Evolutionary conservation across 2,329 filamentous ascomycete genomes (phyloP), one percentile per base, ranked within the genome.

Genomic region (Corinectria fuckeliana): DNA sequence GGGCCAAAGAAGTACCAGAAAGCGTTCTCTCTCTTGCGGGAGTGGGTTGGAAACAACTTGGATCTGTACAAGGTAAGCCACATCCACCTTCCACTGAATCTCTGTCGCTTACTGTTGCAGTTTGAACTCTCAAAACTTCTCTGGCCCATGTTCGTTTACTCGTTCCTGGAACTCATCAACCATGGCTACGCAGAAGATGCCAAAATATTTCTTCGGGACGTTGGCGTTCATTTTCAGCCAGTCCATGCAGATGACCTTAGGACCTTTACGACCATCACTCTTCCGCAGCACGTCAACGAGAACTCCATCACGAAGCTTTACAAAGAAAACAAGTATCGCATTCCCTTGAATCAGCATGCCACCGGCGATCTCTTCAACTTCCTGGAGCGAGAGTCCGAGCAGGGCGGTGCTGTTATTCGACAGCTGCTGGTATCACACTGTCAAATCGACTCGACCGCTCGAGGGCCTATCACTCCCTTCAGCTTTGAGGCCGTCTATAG

Each of bases 121-220:
- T 92, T 94, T 42, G 95, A 99, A 78, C 82, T 99, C 3, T 85
- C 87, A 58, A 93, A 96, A 66, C 81, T 98, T 4, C 79, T 97
- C 14, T 99, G 95, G 93, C 95, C 95, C 0, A 80, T 96, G 1
- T 98, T 97, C 71, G 91, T 98, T 50, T 96, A 99, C 76, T 95
- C 92, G 0, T 97, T 91, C 72, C 81, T 99, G 23, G 88, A 92
- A 57, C 85, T 98, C 55, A 85, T 96, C 25, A 82, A 82, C 30
- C 86, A 92, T 60, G 88, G 87, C 63, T 93, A 90, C 67, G 79
- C 85, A 1, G 85, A 86, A 36, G 92, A 96, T 58, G 88, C 89
- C 13, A 88, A 91, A 65, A 80, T 83, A 2, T 94, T 96, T 71
- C 88, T 96, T 61, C 83, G 86, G 25, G 81, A 84, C 4, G 88